Percentiles rank a stretch among this genome's conserved stretches.
phyloP scores from a whole-genome alignment of 2,329 filamentous ascomycete genomes.

The Colletotrichum truncatum region DNA sequence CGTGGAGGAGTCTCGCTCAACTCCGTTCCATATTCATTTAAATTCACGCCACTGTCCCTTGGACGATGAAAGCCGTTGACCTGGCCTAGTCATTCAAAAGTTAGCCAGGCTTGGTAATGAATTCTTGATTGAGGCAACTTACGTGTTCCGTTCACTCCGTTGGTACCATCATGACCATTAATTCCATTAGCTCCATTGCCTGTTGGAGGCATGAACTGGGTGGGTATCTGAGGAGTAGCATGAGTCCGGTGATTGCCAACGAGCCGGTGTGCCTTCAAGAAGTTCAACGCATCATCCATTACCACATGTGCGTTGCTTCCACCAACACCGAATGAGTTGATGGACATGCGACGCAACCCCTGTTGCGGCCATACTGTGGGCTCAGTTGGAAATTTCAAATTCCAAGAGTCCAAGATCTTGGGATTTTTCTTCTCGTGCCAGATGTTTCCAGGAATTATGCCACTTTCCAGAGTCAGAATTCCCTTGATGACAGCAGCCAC shows the following conservation, averaged over 20 bases:
- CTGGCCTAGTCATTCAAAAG: not conserved
- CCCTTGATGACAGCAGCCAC: constrained; percentile 39
- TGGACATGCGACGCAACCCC: constrained; percentile 59
- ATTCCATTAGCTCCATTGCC: not conserved
- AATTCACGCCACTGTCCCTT: constrained; percentile 18
- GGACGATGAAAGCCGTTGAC: not conserved
- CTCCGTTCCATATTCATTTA: not conserved
- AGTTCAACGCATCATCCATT: constrained; percentile 45
- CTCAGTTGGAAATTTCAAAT: constrained; percentile 41
- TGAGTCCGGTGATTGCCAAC: constrained; percentile 22
- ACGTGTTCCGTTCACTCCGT: not conserved
- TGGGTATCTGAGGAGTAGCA: not conserved
- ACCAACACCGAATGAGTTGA: constrained; percentile 53
- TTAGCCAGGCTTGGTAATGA: not conserved
- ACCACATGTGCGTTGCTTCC: constrained; percentile 33
- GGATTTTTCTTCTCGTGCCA: constrained; percentile 41
- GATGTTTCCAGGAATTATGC: constrained; percentile 41
- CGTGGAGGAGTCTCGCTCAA: constrained; percentile 35
- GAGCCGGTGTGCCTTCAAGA: constrained; percentile 13
- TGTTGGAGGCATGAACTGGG: not conserved
- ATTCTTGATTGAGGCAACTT: fast-evolving
- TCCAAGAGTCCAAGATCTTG: constrained; percentile 38
- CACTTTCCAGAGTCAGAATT: constrained; percentile 40
- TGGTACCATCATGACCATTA: not conserved
- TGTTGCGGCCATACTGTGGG: constrained; percentile 30